Base-by-base conservation (phyloP, 768 basidiomycete species). In the Termitomyces sp. region DNA sequence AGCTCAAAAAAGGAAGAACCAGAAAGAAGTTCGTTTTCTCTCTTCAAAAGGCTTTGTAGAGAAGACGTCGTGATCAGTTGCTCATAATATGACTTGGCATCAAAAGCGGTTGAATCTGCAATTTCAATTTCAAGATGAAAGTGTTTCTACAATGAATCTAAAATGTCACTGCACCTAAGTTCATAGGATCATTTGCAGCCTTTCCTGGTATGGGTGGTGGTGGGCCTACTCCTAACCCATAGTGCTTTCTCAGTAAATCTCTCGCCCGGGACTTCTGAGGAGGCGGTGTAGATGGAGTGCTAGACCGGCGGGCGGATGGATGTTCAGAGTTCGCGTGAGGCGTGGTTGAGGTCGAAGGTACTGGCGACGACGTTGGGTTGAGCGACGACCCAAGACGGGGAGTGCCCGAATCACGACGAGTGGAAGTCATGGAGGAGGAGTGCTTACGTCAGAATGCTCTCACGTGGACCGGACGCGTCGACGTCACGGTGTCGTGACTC, bases 51-150 rank as follows among this genome's bases (percentile, higher is more conserved):
- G 6, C 81, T 78, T 1, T 86, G 84, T 37, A 95, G 76, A 6
- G 90, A 87, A 3, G 90, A 84, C 0, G 91, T 91, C 0, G 91
- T 92, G 59, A 95, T 92, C 7, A 95, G 72, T 65, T 92, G 91
- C 65, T 92, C 89, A 64, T 94, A 95, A 66, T 94, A 95, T 12
- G 84, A 79, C 70, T 87, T 89, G 11, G 93, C 86, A 66, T 95
- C 90, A 68, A 95, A 95, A 8, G 84, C 86, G 20, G 85, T 73
- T 0, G 93, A 94, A 72, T 95, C 93, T 94, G 65, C 5, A 45
- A 43, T n/a, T 38, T 3, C 10, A 29, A 15, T n/a, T 38, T 3
- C 10, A 29, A 15, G 5, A 45, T 31, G 15, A 34, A 56, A 45
- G 45, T 50, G 40, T 7, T 40, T 57, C 15, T 36, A 38, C 20